Evolutionary conservation across 768 basidiomycete species (phyloP), one percentile per base, ranked within the genome.

Genomic region (Agrocybe praecox): DNA sequence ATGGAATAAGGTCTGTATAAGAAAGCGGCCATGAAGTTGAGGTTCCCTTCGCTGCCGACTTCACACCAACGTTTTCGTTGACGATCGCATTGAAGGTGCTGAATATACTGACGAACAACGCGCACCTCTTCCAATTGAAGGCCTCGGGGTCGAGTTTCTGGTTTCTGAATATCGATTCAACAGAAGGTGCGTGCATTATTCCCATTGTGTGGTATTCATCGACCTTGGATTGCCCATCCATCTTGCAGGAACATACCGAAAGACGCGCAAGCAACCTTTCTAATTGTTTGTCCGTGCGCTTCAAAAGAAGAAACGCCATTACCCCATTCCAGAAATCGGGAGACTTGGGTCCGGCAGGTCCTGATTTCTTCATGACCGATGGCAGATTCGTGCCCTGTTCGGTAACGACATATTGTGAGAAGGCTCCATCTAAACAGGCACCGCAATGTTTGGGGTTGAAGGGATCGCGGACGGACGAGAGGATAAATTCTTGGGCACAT

Each of bases 1-100:
- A 47, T 19, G 59, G 59, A 19, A 57, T 42, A 18, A 57, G 46
- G n/a, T 50, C 55, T 47, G 44, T 47, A 21, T 23, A 42, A 17
- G 18, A 11, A 19, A 34, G 32, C 14, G 51, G 48, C 55, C 55
- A 57, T 10, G 47, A 49, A 40, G 34, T 36, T 32, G 54, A 52
- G 18, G 36, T 29, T 17, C 58, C 56, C 48, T 53, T 52, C 19
- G 56, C 51, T 17, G 43, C 12, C 32, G 50, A 47, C 32, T 19
- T 43, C n/a, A 43, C 32, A 19, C 46, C 36, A 36, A 51, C 44
- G 11, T 17, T n/a, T 6, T 29, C 15, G 18, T 52, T 44, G 19
- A 23, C 22, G 5, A 29, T 24, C 9, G 26, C 26, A 29, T 29
- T 29, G 26, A 29, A 29, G 26, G 9, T 9, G 26, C 5, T 29